Evolutionary conservation across 2,329 filamentous ascomycete genomes (phyloP).

Genomic region (Decorospora gaudefroyi): DNA sequence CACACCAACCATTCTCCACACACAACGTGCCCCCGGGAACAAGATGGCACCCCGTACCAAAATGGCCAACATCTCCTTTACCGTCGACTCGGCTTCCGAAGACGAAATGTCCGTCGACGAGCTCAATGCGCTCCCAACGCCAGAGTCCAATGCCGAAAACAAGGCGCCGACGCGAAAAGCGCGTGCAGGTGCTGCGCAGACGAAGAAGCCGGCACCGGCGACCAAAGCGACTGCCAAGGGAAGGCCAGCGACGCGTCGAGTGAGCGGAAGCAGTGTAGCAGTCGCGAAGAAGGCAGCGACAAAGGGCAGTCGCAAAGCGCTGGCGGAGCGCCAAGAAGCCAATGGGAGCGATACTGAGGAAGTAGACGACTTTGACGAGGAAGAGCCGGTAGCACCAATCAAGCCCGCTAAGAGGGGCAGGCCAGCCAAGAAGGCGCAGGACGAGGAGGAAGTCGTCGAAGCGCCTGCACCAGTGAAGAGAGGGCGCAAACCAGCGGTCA

Average conservation of each 20-base stretch:
- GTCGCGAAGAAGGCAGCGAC: conserved; percentile 45
- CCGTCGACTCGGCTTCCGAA: conserved; percentile 49
- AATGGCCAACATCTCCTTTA: conserved; percentile 45
- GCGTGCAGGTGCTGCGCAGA: conserved; percentile 39
- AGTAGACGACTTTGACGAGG: conserved; percentile 49
- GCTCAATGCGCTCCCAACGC: conserved; percentile 44
- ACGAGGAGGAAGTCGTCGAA: conserved; percentile 26
- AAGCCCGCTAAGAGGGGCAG: conserved; percentile 38
- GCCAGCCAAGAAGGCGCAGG: conserved; percentile 54
- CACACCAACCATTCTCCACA: not conserved
- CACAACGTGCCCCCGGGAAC: not conserved
- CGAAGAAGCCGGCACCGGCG: conserved; percentile 27
- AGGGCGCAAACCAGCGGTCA: conserved; percentile 35
- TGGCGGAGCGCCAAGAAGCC: conserved; percentile 49
- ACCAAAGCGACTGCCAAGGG: conserved; percentile 43
- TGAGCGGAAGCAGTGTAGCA: conserved; percentile 42
- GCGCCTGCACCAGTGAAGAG: conserved; percentile 35
- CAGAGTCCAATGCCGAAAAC: conserved; percentile 50
- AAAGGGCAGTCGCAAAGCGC: conserved; percentile 47
- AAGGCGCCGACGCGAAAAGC: conserved; percentile 42
- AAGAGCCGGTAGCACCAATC: conserved; percentile 25
- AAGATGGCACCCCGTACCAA: conserved; percentile 43
- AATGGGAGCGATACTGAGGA: conserved; percentile 53
- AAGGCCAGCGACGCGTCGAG: conserved; percentile 45
- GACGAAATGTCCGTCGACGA: conserved; percentile 48